Base-by-base conservation (phyloP, 495 filamentous ascomycete species). In the Terfezia claveryi region DNA sequence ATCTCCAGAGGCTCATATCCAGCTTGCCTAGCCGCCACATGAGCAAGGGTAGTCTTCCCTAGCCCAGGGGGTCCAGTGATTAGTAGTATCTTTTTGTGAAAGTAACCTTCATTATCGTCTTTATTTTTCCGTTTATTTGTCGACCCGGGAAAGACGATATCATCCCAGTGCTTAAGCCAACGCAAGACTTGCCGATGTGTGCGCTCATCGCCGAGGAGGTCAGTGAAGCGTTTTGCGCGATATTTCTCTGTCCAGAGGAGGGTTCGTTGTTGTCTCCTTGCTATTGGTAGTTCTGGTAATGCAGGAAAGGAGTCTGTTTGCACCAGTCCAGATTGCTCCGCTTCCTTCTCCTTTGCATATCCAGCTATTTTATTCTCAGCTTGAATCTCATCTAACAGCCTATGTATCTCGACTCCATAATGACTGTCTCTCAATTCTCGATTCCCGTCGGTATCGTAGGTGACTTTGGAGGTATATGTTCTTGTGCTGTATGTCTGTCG, bases 121-220 rank as follows among this genome's bases (percentile, higher is more conserved):
- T 49, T 53, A 16, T 59, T 38, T 38, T 38, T 56, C 62, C 12
- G 41, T 49, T 68, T 71, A 54, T 69, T 69, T 9, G 62, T 55
- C 55, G 74, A 63, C 66, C 10, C 63, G 0, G 88, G 87, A 64
- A 94, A 96, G 2, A 98, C 91, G 56, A 94, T 77, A 10, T 80
- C 76, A 61, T 98, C 91, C 91, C 91, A 96, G 8, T 71, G 74
- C 67, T 95, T 96, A 37, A 98, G 70, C 91, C 91, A 98, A 54
- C 82, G 80, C 38, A 98, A 71, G 5, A 98, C 91, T 54, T 82
- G 78, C 52, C 91, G 79, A 68, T 96, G 89, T 11, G 89, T 95
- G 50, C 88, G 76, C 62, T 98, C 91, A 61, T 98, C 91, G 7
- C 92, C 92, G 55, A 92, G 80, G 0, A 98, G 73, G 58, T 96